Percentiles rank a stretch among this genome's conserved stretches.
These are phyloP conservation scores for Boletus huronensis DNA, from an alignment of 768 basidiomycete species.

Conservation along the genomic window DNA sequence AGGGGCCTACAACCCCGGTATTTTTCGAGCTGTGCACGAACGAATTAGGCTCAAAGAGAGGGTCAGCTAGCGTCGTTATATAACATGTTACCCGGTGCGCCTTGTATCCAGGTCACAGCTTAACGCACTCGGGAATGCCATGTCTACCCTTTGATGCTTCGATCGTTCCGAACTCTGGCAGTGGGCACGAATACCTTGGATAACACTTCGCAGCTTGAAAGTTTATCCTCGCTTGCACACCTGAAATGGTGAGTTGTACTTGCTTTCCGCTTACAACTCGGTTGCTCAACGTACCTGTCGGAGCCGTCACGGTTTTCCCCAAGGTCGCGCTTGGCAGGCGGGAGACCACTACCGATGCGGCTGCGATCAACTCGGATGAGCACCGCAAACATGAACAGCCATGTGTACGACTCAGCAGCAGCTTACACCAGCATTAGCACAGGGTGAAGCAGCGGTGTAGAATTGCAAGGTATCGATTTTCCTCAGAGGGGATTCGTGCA, in stretches of 20 bases:
- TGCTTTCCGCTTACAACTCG: background rate
- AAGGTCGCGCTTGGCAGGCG: background rate
- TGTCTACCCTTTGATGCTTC: too few species aligned
- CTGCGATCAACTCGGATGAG: background rate
- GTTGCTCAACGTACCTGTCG: background rate
- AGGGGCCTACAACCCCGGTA: too few species aligned
- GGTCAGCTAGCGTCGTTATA: too few species aligned
- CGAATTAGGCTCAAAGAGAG: too few species aligned
- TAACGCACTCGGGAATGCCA: too few species aligned
- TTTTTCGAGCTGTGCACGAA: too few species aligned
- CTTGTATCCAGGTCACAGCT: too few species aligned
- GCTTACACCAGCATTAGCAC: background rate
- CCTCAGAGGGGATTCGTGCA: background rate
- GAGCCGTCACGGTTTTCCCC: background rate
- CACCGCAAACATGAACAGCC: background rate
- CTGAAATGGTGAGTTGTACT: background rate
- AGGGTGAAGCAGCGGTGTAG: background rate
- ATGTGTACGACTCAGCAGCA: background rate
- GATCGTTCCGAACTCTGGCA: too few species aligned
- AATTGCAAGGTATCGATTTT: too few species aligned
- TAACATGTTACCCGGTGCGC: too few species aligned
- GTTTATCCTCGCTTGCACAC: background rate
- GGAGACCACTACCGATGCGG: background rate
- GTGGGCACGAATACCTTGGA: too few species aligned
- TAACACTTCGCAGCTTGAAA: too few species aligned